Evolutionary conservation across 1,284 basidiomycete genomes (phyloP), one percentile per base, ranked within the genome.

Genomic region (Athelia psychrophila): DNA sequence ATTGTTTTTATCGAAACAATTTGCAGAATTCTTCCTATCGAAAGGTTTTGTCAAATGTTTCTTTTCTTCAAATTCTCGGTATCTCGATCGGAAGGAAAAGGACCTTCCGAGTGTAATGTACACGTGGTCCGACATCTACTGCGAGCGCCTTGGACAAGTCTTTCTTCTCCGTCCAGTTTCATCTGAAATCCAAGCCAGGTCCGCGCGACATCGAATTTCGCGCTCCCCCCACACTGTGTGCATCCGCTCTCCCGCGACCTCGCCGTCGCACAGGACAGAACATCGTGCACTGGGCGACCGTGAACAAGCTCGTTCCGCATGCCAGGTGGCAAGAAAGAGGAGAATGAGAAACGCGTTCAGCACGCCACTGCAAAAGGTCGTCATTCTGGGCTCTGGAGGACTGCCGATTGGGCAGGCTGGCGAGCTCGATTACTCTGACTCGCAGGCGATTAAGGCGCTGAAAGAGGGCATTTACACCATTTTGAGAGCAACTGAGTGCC

Each of bases 121-220:
- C n/a, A n/a, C n/a, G n/a, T n/a, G n/a, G n/a, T n/a, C n/a, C n/a
- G 97, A 97, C 62, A 97, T 99, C 64, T 97, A 95, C 75, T 93
- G 83, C 69, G 86, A 88, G n/a, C n/a, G n/a, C n/a, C n/a, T n/a
- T n/a, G 58, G 82, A 86, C 65, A 90, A 88, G 60, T 96, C 96
- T 2, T 97, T 93, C 79, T 99, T 99, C 74, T 97, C 94, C 38
- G 96, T 99, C n/a, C 97, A 99, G 69, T 99, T 99, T 80, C 97
- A 99, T 71, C 97, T 97, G 35, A 97, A 99, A 71, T 96, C 93
- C 36, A 95, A 93, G 3, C 95, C 97, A n/a, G 97, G 97, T 40
- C 97, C 97, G 24, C 84, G 95, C 54, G 97, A 99, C 68, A 99
- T 97, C 52, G 97, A 99, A 71, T 99, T 98, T 76, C 80, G 99